A percentile compares a stretch with the other conserved stretches of the same genome.
phyloP scores from a whole-genome alignment of 78 protist genomes.

The Tieghemostelium lacteum region DNA sequence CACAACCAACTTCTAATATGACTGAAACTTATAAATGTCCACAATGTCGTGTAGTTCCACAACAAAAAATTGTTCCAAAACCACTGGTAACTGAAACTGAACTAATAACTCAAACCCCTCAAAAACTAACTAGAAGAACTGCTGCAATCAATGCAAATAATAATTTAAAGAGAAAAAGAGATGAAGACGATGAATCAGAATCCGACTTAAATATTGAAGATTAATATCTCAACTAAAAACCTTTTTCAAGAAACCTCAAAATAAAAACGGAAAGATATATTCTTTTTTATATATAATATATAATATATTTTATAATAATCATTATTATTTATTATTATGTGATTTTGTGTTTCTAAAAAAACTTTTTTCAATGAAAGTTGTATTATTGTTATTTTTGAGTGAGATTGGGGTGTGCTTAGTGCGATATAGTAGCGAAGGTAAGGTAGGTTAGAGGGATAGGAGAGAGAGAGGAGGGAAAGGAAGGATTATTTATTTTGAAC shows the following conservation, averaged over 20 bases:
- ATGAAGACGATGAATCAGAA: slow-evolving; percentile 32
- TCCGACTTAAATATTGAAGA: slow-evolving; percentile 61
- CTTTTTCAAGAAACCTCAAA: too few species aligned
- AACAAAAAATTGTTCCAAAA: slow-evolving; percentile 16
- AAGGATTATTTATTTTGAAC: background rate
- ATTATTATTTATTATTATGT: too few species aligned
- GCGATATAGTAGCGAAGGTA: too few species aligned
- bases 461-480: too few species aligned
- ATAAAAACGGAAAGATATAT: too few species aligned
- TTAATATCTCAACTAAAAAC: background rate
- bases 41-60: background rate
- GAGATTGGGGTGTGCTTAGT: too few species aligned
- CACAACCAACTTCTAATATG: slow-evolving; percentile 6
- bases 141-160: background rate
- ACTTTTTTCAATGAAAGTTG: too few species aligned
- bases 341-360: too few species aligned
- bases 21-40: slow-evolving; percentile 35
- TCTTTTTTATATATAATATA: too few species aligned
- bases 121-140: slow-evolving; percentile 3
- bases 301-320: too few species aligned
- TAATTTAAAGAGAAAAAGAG: slow-evolving; percentile 2
- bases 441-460: too few species aligned
- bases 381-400: too few species aligned
- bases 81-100: slow-evolving; percentile 20
- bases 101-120: background rate